A percentile compares a stretch with the other conserved stretches of the same genome.
These are phyloP conservation scores for Aquilaria sinensis DNA, from an alignment of 345 rosid species.

Conservation along the genomic window DNA sequence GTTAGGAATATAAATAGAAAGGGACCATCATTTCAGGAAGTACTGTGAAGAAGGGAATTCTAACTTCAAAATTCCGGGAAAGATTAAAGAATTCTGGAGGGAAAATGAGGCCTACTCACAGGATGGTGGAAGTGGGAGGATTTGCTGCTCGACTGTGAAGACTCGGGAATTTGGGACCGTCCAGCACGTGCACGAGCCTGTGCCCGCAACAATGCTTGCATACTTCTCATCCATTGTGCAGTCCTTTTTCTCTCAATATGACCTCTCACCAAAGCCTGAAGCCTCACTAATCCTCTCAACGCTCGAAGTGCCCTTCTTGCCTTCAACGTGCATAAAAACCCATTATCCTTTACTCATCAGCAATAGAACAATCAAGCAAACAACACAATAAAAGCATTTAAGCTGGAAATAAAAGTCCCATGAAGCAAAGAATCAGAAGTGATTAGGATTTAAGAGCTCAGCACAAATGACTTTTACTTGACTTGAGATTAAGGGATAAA, in stretches of 20 bases:
- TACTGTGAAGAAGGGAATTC: not conserved
- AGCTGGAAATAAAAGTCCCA: not conserved
- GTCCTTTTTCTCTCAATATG: conserved; percentile 75
- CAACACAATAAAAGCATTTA: not conserved
- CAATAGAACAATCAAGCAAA: not conserved
- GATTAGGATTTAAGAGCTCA: not conserved
- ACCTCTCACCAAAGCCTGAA: conserved; percentile 94
- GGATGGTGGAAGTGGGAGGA: conserved; percentile 61
- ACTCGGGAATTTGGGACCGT: conserved; percentile 43
- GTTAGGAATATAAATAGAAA: conserved; percentile 4
- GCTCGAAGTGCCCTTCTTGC: conserved; percentile 95
- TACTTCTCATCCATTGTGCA: conserved; percentile 41
- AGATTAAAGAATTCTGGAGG: conserved; percentile 13
- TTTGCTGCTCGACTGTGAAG: conserved; percentile 63
- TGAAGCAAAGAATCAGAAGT: not conserved
- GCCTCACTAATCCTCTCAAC: conserved; percentile 84
- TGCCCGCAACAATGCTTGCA: conserved; percentile 74
- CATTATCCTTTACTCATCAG: not conserved
- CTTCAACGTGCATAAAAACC: conserved; percentile 18
- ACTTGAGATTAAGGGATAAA: not conserved
- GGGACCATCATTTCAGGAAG: conserved; percentile 9
- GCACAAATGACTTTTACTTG: not conserved
- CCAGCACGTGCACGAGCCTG: conserved; percentile 72
- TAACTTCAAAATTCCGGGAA: not conserved
- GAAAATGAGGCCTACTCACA: conserved; percentile 29